phyloP scores from a whole-genome alignment of 495 filamentous ascomycete species.

The Lasiosphaeris hirsuta region DNA sequence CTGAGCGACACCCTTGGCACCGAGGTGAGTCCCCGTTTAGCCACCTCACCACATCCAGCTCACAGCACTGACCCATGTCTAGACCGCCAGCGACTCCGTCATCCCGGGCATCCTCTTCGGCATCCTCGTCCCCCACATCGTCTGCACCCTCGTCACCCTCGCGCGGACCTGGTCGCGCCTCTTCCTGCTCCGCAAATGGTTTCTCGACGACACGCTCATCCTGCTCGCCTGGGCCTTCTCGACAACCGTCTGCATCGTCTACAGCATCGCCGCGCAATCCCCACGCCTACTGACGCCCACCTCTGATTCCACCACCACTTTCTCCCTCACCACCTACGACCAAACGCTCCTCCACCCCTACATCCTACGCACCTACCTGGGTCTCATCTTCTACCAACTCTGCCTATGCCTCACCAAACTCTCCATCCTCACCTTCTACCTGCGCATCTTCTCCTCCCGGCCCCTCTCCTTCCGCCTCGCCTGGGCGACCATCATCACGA shows the following conservation, averaged over 20 bases:
- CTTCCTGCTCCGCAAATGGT: constrained; percentile 29
- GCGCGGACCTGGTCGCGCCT: constrained; percentile 26
- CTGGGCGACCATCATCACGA: constrained; percentile 30
- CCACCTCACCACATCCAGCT: neutral
- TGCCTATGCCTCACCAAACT: constrained; percentile 38
- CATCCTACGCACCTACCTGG: constrained; percentile 24
- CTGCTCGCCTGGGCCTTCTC: constrained; percentile 25
- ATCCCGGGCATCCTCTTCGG: constrained; percentile 28
- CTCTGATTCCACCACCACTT: neutral
- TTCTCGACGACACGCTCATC: constrained; percentile 31
- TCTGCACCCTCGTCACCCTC: constrained; percentile 29
- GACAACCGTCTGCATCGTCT: constrained; percentile 28
- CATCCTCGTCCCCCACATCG: constrained; percentile 27
- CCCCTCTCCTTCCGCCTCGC: constrained; percentile 26
- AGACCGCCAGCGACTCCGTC: constrained; percentile 6
- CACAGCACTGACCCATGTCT: neutral
- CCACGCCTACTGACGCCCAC: constrained; percentile 1
- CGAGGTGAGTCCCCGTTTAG: neutral
- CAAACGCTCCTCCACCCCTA: constrained; percentile 15
- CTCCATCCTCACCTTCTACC: constrained; percentile 39
- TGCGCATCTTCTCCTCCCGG: constrained; percentile 35
- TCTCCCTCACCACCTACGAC: neutral
- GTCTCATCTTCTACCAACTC: constrained; percentile 35
- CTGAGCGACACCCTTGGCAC: neutral
- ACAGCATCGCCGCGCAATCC: constrained; percentile 21